Base-by-base conservation (phyloP, 176 grass and related monocot genomes). In the Carex myosuroides region DNA sequence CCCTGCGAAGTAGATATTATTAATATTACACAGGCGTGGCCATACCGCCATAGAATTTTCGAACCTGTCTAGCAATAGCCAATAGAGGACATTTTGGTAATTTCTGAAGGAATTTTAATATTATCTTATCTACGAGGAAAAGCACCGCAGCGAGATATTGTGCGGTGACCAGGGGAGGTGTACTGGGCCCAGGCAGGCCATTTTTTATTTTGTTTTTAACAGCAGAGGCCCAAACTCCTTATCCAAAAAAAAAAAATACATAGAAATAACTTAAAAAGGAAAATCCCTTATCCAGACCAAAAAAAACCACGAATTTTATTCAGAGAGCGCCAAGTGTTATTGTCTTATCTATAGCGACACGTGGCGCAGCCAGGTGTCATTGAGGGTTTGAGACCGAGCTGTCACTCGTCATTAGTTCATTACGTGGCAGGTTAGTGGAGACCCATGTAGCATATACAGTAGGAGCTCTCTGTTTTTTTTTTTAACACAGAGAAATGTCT, bases 101-200 rank as follows among this genome's bases (percentile, higher is more conserved):
- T 60, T 81, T 37, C 37, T 6, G 0, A 7, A 14, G 73, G 12
- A 41, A n/a, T 3, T 42, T 18, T 60, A 0, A 20, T 37, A 80
- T 60, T 80, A 37, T 80, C 29, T 61, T 11, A 9, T 44, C 42
- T 56, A 80, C 78, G 78, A 80, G 78, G 78, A 80, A 37, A 80
- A 62, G 35, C 35, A 80, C 54, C 78, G 78, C 55, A 80, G 78
- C 46, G 78, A 42, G 13, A 1, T 37, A 61, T 80, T 41, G 78
- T 44, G 26, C 14, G 48, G n/a, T 13, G 26, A 37, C 30, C 32
- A 60, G 78, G 29, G 54, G 56, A 63, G 78, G 37, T 70, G 67
- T 12, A 12, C 14, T 16, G 74, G 73, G 46, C 48, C 48, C 30
- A n/a, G 16, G 33, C 2, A 39, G 5, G 17, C 3, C 8, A 44